phyloP scores from a whole-genome alignment of 495 filamentous ascomycete genomes.

The Aspergillus wentii region DNA sequence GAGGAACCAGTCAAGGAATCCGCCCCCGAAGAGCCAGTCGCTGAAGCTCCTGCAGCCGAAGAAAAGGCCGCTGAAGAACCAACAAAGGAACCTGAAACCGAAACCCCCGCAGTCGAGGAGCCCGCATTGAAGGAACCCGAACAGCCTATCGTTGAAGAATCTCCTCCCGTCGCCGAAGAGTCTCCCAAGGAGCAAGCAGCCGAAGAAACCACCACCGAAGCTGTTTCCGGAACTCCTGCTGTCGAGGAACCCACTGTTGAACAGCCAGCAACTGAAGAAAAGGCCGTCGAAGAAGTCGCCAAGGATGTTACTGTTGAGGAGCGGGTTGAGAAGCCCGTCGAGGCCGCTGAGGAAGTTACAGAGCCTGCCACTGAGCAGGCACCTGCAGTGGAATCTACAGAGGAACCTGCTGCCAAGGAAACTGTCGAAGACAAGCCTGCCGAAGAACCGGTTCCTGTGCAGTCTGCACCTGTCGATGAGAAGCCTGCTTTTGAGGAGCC shows the following conservation, averaged over 20 bases:
- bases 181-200: background rate
- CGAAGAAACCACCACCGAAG: conserved; percentile 2
- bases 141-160: conserved; percentile 4
- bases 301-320: conserved; percentile 3
- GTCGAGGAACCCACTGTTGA: conserved; percentile 3
- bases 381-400: conserved; percentile 10
- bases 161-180: conserved; percentile 5
- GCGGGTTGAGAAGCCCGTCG: background rate
- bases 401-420: conserved; percentile 6
- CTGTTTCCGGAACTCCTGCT: background rate
- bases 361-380: conserved; percentile 8
- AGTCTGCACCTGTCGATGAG: no score
- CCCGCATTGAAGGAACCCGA: conserved; percentile 1
- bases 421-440: conserved; percentile 2
- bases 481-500: conserved; percentile 4
- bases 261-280: conserved; percentile 2
- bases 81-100: conserved; percentile 1
- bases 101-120: conserved; percentile 1
- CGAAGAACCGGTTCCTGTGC: conserved; percentile 7
- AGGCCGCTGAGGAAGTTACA: conserved; percentile 2
- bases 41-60: background rate
- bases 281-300: conserved; percentile 1
- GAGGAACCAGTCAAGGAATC: conserved; percentile 5
- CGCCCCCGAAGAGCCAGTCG: background rate
- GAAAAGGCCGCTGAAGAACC: conserved; percentile 4